These are phyloP conservation scores for Erucastrum elatum DNA, from an alignment of 345 rosid genomes.

Conservation along the genomic window DNA sequence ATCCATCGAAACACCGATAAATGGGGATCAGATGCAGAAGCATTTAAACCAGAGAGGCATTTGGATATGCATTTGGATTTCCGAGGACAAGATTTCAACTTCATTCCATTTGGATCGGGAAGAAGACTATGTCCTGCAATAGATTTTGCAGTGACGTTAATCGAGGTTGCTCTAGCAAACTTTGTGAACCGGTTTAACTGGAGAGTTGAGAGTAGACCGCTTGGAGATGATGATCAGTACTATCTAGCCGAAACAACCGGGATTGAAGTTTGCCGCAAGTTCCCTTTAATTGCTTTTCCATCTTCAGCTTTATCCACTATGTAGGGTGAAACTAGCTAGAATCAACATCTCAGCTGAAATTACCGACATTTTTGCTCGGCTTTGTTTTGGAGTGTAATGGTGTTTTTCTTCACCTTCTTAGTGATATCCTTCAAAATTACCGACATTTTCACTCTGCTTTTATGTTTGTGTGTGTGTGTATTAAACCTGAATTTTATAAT, in stretches of 20 bases:
- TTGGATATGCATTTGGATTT: constrained; percentile 4
- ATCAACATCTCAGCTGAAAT: no score
- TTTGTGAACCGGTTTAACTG: constrained; percentile 14
- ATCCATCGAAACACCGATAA: constrained; percentile 35
- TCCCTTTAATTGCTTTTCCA: constrained; percentile 21
- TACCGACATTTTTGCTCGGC: no score
- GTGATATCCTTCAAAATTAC: background rate
- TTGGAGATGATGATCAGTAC: background rate
- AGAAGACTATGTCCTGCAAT: constrained; percentile 23
- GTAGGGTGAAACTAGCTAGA: background rate
- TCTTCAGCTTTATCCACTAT: background rate
- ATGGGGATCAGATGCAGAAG: constrained; percentile 52
- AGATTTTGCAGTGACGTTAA: background rate
- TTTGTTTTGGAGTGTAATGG: no score
- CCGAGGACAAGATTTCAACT: constrained; percentile 22
- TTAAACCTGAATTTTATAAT: background rate
- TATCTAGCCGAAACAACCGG: constrained; percentile 15
- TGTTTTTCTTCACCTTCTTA: background rate
- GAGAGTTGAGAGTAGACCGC: background rate
- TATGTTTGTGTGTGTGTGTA: background rate
- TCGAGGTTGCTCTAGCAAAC: constrained; percentile 20
- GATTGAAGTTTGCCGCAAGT: constrained; percentile 5
- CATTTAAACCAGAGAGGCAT: constrained; percentile 51
- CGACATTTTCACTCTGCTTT: background rate
- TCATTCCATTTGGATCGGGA: constrained; percentile 23